These are phyloP conservation scores for Musa acuminata DNA, from an alignment of 176 grass and related monocot genomes.

Conservation along the genomic window DNA sequence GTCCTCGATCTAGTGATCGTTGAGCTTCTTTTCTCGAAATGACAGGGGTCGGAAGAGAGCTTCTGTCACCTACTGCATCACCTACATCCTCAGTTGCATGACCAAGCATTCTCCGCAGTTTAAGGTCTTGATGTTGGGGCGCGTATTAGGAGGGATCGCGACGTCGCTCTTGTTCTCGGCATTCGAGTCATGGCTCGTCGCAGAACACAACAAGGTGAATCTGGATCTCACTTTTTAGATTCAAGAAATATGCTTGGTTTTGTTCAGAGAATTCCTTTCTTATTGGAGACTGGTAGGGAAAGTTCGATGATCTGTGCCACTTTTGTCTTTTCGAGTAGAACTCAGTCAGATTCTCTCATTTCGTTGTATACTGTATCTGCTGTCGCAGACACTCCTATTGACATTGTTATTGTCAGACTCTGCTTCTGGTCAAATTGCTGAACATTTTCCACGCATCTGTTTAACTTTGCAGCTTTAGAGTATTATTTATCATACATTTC, in stretches of 20 bases:
- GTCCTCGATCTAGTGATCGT: no score
- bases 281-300: no score
- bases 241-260: not conserved
- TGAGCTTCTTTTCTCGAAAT: not conserved
- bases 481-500: not conserved
- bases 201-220: conserved; percentile 20
- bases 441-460: not conserved
- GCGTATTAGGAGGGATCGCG: conserved; percentile 16
- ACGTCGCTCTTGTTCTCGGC: conserved; percentile 19
- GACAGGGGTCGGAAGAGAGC: conserved; percentile 16
- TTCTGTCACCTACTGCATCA: conserved; percentile 18
- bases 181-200: conserved; percentile 24
- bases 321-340: not conserved
- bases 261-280: no score
- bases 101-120: conserved; percentile 20
- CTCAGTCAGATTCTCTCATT: not conserved
- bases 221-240: not conserved
- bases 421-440: not conserved
- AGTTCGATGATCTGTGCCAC: not conserved
- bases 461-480: not conserved
- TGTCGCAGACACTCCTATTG: no score
- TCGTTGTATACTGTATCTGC: no score
- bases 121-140: conserved; percentile 18
- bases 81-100: conserved; percentile 17
- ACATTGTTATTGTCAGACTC: no score